Conservation (phyloP, 2,329 filamentous ascomycete genomes). For the Akanthomyces muscarius region DNA sequence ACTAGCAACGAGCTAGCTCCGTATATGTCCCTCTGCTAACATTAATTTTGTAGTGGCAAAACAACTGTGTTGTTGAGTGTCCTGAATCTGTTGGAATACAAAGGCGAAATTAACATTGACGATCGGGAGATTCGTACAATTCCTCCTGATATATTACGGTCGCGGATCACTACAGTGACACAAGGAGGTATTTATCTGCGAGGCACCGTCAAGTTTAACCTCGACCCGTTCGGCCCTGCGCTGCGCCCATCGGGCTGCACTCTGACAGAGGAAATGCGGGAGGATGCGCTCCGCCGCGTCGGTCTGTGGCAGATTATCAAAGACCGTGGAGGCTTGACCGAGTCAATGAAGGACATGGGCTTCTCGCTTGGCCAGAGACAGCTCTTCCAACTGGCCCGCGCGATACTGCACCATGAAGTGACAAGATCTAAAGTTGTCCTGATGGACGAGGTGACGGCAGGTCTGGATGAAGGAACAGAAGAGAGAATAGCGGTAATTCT, state of each 20-base stretch:
- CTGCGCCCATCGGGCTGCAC: neutral
- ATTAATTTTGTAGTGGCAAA: neutral
- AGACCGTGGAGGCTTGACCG: neutral
- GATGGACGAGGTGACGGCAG: constrained; percentile 5
- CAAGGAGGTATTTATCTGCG: neutral
- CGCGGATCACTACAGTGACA: constrained; percentile 4
- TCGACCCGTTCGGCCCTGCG: neutral
- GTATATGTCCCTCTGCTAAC: neutral
- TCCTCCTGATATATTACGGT: neutral
- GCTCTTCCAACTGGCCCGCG: constrained; percentile 9
- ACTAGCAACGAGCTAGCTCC: too few relatives aligned
- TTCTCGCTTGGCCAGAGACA: constrained; percentile 4
- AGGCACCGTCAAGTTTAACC: constrained; percentile 5
- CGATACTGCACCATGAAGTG: neutral
- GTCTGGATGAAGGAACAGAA: constrained; percentile 1
- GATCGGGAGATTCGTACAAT: constrained; percentile 4
- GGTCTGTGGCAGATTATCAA: constrained; percentile 4
- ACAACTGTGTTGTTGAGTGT: constrained; percentile 3
- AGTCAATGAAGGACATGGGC: neutral
- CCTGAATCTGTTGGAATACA: neutral
- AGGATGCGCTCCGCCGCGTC: neutral
- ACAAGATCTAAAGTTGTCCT: constrained; percentile 1
- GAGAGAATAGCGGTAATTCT: neutral
- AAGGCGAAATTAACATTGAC: constrained; percentile 11
- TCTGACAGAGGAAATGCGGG: neutral